Evolutionary conservation across 2,329 filamentous ascomycete genomes (phyloP).

Genomic region (Colletotrichum destructivum): DNA sequence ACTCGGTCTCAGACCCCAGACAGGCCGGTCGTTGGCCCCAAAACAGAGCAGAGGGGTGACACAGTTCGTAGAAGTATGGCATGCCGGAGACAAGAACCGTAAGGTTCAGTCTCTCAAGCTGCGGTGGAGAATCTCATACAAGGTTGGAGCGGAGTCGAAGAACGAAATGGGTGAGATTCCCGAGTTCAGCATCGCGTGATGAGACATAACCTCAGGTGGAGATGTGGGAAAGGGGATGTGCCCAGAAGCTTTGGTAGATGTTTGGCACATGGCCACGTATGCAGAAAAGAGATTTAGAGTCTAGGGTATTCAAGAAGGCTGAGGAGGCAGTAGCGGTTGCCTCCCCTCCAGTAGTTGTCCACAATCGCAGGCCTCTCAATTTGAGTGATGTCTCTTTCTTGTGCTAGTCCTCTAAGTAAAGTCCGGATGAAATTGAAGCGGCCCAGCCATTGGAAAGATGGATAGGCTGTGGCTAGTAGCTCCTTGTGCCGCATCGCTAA

Average conservation of each 20-base stretch:
- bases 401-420: background rate
- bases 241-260: constrained; percentile 11
- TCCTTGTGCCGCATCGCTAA: background rate
- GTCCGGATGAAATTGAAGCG: background rate
- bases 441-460: too few relatives aligned
- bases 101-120: constrained; percentile 89
- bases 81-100: constrained; percentile 76
- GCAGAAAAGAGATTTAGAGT: constrained; percentile 28
- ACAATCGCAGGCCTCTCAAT: background rate
- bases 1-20: constrained; percentile 87
- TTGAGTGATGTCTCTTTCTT: too few relatives aligned
- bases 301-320: constrained; percentile 21
- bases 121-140: constrained; percentile 89
- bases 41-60: constrained; percentile 82
- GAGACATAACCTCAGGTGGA: background rate
- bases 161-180: constrained; percentile 90
- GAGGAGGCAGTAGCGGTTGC: constrained; percentile 3
- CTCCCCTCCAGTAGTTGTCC: background rate
- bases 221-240: background rate
- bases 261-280: background rate
- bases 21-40: constrained; percentile 81
- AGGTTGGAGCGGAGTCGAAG: constrained; percentile 74
- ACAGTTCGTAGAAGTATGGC: constrained; percentile 83
- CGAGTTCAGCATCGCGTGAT: constrained; percentile 80
- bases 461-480: background rate